Evolutionary conservation across 2,329 filamentous ascomycete species (phyloP).

Genomic region (Aureobasidium sp.): DNA sequence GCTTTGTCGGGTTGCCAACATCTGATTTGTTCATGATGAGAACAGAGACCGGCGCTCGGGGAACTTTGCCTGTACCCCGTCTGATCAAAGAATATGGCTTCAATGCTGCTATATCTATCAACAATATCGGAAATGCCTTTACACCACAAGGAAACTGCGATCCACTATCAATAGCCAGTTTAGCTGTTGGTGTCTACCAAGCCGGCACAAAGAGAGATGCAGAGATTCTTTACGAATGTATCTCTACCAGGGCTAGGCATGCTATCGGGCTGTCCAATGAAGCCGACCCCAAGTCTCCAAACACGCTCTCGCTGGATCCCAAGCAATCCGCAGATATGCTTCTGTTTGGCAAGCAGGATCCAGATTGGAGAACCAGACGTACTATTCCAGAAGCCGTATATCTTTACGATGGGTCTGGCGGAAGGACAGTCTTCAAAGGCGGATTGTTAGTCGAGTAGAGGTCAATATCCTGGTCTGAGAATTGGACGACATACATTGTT

Average conservation of each 20-base stretch:
- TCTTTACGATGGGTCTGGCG: constrained; percentile 27
- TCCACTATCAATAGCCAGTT: constrained; percentile 55
- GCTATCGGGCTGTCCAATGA: constrained; percentile 27
- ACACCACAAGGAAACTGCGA: constrained; percentile 63
- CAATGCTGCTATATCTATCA: constrained; percentile 57
- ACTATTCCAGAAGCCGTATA: constrained; percentile 40
- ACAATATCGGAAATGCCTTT: constrained; percentile 70
- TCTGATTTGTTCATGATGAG: constrained; percentile 69
- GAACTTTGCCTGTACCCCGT: constrained; percentile 55
- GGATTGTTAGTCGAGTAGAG: neutral
- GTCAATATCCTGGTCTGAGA: neutral
- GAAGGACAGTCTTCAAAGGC: constrained; percentile 1
- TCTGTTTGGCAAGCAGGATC: constrained; percentile 33
- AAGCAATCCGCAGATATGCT: constrained; percentile 37
- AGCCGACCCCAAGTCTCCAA: constrained; percentile 38
- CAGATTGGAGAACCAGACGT: constrained; percentile 36
- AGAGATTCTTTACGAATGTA: constrained; percentile 49
- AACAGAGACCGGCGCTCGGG: constrained; percentile 41
- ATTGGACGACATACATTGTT: neutral
- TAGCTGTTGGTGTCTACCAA: constrained; percentile 62
- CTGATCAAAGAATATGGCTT: constrained; percentile 54
- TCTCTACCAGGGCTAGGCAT: constrained; percentile 25
- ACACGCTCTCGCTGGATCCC: constrained; percentile 36
- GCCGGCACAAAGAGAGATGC: constrained; percentile 55
- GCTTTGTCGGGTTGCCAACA: constrained; percentile 63